Percentiles rank a stretch among this genome's conserved stretches.
These are phyloP conservation scores for Choanephora cucurbitarum DNA, from an alignment of 371 early-diverging fungal species.

Conservation along the genomic window DNA sequence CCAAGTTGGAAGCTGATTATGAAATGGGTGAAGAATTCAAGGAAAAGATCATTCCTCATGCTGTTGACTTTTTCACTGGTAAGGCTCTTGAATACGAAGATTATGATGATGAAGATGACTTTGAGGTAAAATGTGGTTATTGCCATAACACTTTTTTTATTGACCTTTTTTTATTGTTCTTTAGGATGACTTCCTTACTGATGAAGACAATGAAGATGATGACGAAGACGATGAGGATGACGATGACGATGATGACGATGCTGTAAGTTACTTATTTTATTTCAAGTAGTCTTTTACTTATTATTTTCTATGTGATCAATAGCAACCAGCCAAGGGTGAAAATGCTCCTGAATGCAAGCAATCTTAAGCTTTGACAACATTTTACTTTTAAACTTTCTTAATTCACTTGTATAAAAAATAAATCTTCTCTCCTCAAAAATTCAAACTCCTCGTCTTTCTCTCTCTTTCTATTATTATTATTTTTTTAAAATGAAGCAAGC, in stretches of 20 bases:
- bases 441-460: neutral
- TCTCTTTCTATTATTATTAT: neutral
- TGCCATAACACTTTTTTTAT: too few relatives aligned
- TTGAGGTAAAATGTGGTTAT: conserved; percentile 56
- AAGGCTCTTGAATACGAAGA: conserved; percentile 87
- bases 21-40: conserved; percentile 96
- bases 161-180: neutral
- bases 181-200: conserved; percentile 67
- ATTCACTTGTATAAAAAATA: too few relatives aligned
- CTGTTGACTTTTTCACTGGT: conserved; percentile 98
- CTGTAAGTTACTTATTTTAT: conserved; percentile 37
- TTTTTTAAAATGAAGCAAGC: conserved; percentile 44
- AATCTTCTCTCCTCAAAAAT: neutral
- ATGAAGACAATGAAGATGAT: conserved; percentile 62
- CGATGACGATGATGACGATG: conserved; percentile 63
- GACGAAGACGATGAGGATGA: conserved; percentile 54
- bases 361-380: conserved; percentile 29
- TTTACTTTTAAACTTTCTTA: too few relatives aligned
- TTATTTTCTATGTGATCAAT: conserved; percentile 1
- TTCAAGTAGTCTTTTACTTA: neutral
- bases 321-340: conserved; percentile 49
- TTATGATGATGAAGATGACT: conserved; percentile 67
- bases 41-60: conserved; percentile 93
- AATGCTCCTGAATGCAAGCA: conserved; percentile 70
- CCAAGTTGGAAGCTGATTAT: conserved; percentile 89